Percentiles rank a stretch among this genome's conserved stretches.
These are phyloP conservation scores for Epichloe amarillans DNA, from an alignment of 2,329 filamentous ascomycete species.

Conservation along the genomic window DNA sequence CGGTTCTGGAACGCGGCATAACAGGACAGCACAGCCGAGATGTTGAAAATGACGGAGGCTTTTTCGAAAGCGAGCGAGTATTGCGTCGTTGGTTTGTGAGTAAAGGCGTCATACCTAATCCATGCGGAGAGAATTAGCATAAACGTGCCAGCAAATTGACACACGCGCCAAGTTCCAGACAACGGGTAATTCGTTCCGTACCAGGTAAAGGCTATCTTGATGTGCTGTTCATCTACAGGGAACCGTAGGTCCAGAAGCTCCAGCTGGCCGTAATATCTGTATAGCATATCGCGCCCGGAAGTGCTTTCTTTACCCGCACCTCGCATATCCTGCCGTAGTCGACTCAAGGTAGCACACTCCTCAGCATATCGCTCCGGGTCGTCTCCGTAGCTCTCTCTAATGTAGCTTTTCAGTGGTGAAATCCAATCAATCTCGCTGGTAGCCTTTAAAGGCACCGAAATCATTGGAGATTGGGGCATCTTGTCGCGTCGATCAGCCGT, in stretches of 20 bases:
- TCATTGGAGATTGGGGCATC: constrained; percentile 86
- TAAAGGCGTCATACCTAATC: constrained; percentile 94
- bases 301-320: constrained; percentile 95
- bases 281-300: constrained; percentile 81
- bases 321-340: constrained; percentile 94
- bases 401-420: constrained; percentile 80
- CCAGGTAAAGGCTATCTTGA: constrained; percentile 98
- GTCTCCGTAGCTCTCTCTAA: constrained; percentile 86
- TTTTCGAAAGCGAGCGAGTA: constrained; percentile 97
- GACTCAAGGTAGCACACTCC: constrained; percentile 88
- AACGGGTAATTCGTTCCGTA: constrained; percentile 25
- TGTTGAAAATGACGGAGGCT: constrained; percentile 98
- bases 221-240: constrained; percentile 95
- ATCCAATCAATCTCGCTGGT: constrained; percentile 99
- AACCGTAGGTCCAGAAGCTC: constrained; percentile 90
- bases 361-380: constrained; percentile 92
- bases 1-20: constrained; percentile 89
- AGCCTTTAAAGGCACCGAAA: constrained; percentile 80
- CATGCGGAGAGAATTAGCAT: background rate
- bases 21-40: constrained; percentile 89
- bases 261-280: constrained; percentile 94
- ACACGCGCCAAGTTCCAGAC: background rate
- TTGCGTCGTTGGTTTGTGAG: constrained; percentile 91
- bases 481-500: constrained; percentile 2
- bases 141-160: no score